Conservation (phyloP, 208 protist species). For the Plasmodiophora brassicae region DNA sequence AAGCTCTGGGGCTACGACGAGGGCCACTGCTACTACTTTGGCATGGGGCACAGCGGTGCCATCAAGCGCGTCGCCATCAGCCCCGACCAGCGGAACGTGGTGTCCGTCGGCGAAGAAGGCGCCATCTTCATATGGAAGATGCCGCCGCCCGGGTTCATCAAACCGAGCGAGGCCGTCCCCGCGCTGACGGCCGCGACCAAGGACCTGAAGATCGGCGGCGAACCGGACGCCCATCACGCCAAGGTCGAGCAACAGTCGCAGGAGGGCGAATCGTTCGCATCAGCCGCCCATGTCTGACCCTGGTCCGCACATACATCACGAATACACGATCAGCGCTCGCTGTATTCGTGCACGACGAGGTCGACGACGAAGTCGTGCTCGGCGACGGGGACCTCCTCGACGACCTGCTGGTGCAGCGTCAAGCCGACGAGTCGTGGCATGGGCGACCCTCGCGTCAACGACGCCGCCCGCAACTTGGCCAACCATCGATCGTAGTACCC, state of each 20-base stretch:
- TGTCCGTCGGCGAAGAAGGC: conserved; percentile 82
- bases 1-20: conserved; percentile 81
- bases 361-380: neutral
- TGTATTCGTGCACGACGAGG: too few species aligned
- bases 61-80: conserved; percentile 79
- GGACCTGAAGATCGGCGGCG: too few species aligned
- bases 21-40: conserved; percentile 60
- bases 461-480: neutral
- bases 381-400: neutral
- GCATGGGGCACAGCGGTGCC: conserved; percentile 80
- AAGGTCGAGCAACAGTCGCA: too few species aligned
- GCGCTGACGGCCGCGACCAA: too few species aligned
- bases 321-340: too few species aligned
- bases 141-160: neutral
- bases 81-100: conserved; percentile 76
- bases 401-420: neutral
- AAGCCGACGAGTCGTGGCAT: neutral
- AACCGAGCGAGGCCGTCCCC: too few species aligned
- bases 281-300: too few species aligned
- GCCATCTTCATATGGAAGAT: conserved; percentile 80
- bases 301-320: too few species aligned
- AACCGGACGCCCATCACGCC: too few species aligned
- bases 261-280: too few species aligned
- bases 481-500: conserved; percentile 19
- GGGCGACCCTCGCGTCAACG: neutral